phyloP scores from a whole-genome alignment of 2,329 filamentous ascomycete genomes.

The Bisporella sp. region DNA sequence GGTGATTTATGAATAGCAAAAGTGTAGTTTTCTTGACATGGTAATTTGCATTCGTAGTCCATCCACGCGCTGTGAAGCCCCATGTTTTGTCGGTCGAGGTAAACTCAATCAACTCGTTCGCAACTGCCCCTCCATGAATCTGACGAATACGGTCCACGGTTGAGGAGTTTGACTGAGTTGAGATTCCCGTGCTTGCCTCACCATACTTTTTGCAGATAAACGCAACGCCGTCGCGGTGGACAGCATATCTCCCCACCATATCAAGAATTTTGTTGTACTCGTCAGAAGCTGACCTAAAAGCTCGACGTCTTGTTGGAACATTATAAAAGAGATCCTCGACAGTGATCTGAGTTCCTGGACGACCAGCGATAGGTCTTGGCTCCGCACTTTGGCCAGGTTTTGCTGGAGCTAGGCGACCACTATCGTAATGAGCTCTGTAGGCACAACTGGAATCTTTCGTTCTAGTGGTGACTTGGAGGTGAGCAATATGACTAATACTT shows the following conservation, averaged over 20 bases:
- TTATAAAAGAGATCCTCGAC: constrained; percentile 98
- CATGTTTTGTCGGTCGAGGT: constrained; percentile 65
- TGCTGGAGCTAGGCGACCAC: constrained; percentile 70
- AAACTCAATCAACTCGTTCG: constrained; percentile 81
- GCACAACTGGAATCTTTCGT: constrained; percentile 82
- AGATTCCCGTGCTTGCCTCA: constrained; percentile 75
- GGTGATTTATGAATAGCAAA: constrained; percentile 93
- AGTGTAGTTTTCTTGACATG: constrained; percentile 83
- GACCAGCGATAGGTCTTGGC: constrained; percentile 80
- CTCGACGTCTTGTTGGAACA: constrained; percentile 76
- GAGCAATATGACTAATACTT: constrained; percentile 97
- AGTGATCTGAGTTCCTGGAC: constrained; percentile 87
- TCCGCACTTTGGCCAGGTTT: constrained; percentile 85
- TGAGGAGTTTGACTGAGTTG: constrained; percentile 66
- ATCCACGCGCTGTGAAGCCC: constrained; percentile 76
- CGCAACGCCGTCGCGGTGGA: constrained; percentile 84
- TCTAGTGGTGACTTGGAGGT: constrained; percentile 90
- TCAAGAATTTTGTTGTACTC: constrained; percentile 98
- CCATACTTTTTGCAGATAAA: constrained; percentile 97
- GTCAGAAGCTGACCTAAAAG: constrained; percentile 86
- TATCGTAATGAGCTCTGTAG: constrained; percentile 82
- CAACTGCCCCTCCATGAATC: constrained; percentile 76
- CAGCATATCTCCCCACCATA: constrained; percentile 84
- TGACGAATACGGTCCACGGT: constrained; percentile 81
- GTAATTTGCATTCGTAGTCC: constrained; percentile 90